Conservation (phyloP, 805 yeast species). For the Jamesozyma spencerorum region DNA sequence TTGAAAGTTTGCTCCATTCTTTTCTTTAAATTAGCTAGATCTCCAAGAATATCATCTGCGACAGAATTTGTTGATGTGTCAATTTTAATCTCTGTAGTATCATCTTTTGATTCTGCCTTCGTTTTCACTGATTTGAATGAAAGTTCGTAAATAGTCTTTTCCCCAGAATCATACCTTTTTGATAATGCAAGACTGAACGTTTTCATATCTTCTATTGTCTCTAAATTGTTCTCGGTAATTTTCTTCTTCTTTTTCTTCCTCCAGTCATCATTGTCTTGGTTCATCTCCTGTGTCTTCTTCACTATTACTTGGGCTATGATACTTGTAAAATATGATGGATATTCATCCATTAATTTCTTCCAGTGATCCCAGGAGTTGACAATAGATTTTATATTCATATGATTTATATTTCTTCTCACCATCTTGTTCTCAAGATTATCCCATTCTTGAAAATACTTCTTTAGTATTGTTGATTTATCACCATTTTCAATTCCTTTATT, state of each 20-base stretch:
- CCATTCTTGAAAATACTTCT: slow-evolving; percentile 11
- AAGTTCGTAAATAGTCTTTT: slow-evolving; percentile 1
- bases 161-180: neutral
- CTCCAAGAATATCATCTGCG: slow-evolving; percentile 21
- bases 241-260: slow-evolving; percentile 17
- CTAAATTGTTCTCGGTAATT: slow-evolving; percentile 6
- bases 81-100: neutral
- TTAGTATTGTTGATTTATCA: neutral
- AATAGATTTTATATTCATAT: slow-evolving; percentile 10
- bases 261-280: slow-evolving; percentile 8
- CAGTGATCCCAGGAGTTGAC: slow-evolving; percentile 12
- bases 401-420: slow-evolving; percentile 8
- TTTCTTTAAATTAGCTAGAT: slow-evolving; percentile 25
- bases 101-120: neutral
- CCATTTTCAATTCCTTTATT: neutral
- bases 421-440: slow-evolving; percentile 9
- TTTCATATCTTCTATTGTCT: slow-evolving; percentile 4
- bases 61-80: neutral
- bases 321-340: slow-evolving; percentile 9
- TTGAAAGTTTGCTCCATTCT: slow-evolving; percentile 9
- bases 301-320: neutral
- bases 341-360: slow-evolving; percentile 7
- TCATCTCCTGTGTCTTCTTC: slow-evolving; percentile 1
- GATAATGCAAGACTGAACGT: neutral
- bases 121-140: neutral